Evolutionary conservation across 2,329 filamentous ascomycete genomes (phyloP), one percentile per base, ranked within the genome.

Genomic region (Cadophora luteo-olivacea): DNA sequence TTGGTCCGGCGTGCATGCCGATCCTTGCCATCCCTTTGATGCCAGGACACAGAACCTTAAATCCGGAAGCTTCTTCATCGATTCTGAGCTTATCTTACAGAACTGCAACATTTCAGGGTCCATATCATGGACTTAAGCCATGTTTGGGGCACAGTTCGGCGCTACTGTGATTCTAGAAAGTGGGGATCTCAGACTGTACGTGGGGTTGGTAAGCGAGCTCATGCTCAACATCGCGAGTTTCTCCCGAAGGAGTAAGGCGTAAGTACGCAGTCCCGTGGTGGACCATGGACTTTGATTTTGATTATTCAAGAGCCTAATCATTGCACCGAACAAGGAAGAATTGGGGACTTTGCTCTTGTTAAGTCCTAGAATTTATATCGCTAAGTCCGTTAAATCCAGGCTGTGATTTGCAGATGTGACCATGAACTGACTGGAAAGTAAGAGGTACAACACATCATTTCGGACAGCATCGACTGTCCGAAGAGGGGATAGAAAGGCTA

Each of bases 181-280:
- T 32, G 51, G 51, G 25, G 51, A 54, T 29, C 24, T 45, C 41
- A 45, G 2, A 3, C 14, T 45, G 14, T 16, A 16, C 41, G 16
- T 45, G 12, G 12, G 41, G 41, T 19, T 45, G 8, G 29, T 29
- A 54, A 54, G 51, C 51, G 51, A 54, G 51, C 6, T 29, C 24
- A 11, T 32, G 24, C 29, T 54, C 24, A 54, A 54, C 51, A 54
- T 54, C 51, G 51, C 51, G 51, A 54, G 51, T 54, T 54, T 54
- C 51, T 54, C 51, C 24, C 24, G 11, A 54, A 22, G 12, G 11
- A 12, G 51, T 54, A 54, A 54, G 24, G 51, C 24, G 51, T 24
- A 3, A 12, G 11, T 4, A 45, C 16, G 16, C 3, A 5, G 16
- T 45, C 16, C 14, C 12, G 2, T 1, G 2, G 12, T 14, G 16